These are phyloP conservation scores for Aspergillus tanneri DNA, from an alignment of 2,329 filamentous ascomycete species.

Conservation along the genomic window DNA sequence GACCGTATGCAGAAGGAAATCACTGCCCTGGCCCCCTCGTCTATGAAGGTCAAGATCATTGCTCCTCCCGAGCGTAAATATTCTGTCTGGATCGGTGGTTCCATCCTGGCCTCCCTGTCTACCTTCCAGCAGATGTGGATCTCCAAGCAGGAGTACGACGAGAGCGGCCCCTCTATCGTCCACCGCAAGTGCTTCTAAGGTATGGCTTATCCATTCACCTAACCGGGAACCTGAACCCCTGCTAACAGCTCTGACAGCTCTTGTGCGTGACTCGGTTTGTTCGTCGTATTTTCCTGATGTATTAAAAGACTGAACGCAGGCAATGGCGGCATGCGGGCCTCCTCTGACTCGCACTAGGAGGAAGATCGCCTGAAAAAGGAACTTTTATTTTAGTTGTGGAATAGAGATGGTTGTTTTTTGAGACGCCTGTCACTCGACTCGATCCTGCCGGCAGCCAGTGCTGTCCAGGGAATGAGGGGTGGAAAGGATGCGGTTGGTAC, in stretches of 20 bases:
- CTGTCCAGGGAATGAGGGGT: constrained; percentile 12
- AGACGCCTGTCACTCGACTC: constrained; percentile 24
- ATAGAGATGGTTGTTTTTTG: constrained; percentile 38
- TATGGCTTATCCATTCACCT: constrained; percentile 14
- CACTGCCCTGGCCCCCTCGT: constrained; percentile 96
- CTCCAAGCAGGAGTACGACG: constrained; percentile 99
- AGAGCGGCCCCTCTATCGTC: constrained; percentile 98
- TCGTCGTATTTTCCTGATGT: constrained; percentile 44
- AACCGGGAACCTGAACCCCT: no score
- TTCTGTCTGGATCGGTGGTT: constrained; percentile 99
- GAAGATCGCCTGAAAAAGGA: constrained; percentile 42
- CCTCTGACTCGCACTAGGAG: constrained; percentile 42
- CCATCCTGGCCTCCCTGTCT: constrained; percentile 97
- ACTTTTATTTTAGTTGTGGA: constrained; percentile 40
- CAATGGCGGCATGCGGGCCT: constrained; percentile 38
- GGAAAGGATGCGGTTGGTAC: constrained; percentile 15
- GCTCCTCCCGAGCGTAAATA: constrained; percentile 99
- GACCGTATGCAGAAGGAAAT: constrained; percentile 99
- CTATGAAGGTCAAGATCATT: constrained; percentile 99
- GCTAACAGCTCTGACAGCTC: constrained; percentile 12
- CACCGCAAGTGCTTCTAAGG: constrained; percentile 99
- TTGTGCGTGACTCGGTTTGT: constrained; percentile 32
- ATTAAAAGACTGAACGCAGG: constrained; percentile 43
- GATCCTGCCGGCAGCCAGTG: constrained; percentile 19
- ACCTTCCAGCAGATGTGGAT: constrained; percentile 99